Percentiles rank a stretch among this genome's conserved stretches.
phyloP scores from a whole-genome alignment of 78 protist genomes.

The Dictyostelium firmibasis region DNA sequence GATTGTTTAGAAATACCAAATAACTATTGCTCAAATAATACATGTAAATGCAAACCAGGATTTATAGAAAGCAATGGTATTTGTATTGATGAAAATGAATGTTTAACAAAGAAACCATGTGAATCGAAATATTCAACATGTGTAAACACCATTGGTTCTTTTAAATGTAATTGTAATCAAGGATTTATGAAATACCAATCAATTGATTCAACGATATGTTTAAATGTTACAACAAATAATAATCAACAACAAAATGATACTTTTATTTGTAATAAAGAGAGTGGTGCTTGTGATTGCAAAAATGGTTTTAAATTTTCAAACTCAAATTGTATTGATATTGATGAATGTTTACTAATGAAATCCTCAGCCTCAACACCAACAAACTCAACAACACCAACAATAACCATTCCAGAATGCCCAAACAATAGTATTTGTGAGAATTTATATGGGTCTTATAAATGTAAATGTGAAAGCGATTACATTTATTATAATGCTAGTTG shows the following conservation, averaged over 20 bases:
- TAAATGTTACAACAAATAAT: neutral
- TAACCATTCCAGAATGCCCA: neutral
- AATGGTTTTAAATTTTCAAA: neutral
- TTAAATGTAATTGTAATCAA: slow-evolving; percentile 24
- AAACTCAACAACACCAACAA: neutral
- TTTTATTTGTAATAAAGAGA: neutral
- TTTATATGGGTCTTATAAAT: neutral
- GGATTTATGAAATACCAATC: neutral
- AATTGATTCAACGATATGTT: neutral
- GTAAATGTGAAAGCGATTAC: neutral
- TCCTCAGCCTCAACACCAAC: neutral
- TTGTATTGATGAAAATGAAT: slow-evolving; percentile 62
- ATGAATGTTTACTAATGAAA: neutral
- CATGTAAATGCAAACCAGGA: slow-evolving; percentile 24
- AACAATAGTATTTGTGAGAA: slow-evolving; percentile 2
- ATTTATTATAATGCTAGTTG: neutral
- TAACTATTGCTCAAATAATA: neutral
- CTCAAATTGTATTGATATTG: neutral
- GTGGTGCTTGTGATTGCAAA: neutral
- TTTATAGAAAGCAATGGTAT: neutral
- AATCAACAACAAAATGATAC: neutral
- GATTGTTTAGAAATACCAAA: neutral
- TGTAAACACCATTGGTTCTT: slow-evolving; percentile 4
- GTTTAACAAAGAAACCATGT: neutral
- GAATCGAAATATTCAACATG: neutral